phyloP scores from a whole-genome alignment of 2,329 filamentous ascomycete genomes.

The Emergomyces orientalis region DNA sequence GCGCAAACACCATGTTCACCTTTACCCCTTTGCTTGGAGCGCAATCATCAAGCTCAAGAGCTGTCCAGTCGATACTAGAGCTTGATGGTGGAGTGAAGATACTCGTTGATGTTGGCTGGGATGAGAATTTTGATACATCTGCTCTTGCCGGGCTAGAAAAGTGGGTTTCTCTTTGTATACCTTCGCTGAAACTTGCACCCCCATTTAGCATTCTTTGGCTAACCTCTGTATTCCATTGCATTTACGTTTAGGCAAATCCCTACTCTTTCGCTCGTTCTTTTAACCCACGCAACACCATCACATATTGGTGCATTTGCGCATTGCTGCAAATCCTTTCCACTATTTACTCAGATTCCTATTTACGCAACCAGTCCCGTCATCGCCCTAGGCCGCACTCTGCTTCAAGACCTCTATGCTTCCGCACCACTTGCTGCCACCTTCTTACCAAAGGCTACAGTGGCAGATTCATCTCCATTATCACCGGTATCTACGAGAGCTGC shows the following conservation, averaged over 20 bases:
- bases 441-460: conserved; percentile 63
- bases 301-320: conserved; percentile 92
- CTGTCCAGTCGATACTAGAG: conserved; percentile 91
- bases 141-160: conserved; percentile 84
- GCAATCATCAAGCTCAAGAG: conserved; percentile 66
- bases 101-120: conserved; percentile 91
- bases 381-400: conserved; percentile 77
- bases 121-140: conserved; percentile 74
- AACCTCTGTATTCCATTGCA: neutral
- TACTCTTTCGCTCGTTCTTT: conserved; percentile 82
- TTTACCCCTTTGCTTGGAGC: conserved; percentile 90
- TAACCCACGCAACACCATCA: conserved; percentile 85
- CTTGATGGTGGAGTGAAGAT: conserved; percentile 95
- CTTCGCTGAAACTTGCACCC: conserved; percentile 8
- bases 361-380: conserved; percentile 93
- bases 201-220: neutral
- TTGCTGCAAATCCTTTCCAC: conserved; percentile 91
- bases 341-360: conserved; percentile 83
- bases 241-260: conserved; percentile 62
- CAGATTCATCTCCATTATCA: conserved; percentile 31
- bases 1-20: conserved; percentile 64
- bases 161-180: conserved; percentile 38
- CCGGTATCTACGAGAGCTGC: conserved; percentile 21
- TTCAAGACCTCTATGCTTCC: conserved; percentile 87
- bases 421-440: conserved; percentile 80